A percentile compares a stretch with the other conserved stretches of the same genome.
Conservation (phyloP, 2,329 filamentous ascomycete genomes). For the Fusarium sp. region DNA sequence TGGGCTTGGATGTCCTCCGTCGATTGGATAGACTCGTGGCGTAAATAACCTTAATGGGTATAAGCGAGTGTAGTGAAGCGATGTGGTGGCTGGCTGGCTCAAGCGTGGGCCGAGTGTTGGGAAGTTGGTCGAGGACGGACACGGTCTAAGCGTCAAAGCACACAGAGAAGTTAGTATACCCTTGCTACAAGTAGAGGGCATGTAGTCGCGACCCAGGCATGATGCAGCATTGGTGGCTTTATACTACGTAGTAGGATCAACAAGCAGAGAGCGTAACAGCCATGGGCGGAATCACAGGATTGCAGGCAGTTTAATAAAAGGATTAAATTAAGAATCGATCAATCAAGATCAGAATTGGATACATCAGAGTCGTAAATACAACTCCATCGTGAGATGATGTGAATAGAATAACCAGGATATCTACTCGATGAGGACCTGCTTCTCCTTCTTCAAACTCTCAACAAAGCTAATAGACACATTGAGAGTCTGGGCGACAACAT, state of each 20-base stretch:
- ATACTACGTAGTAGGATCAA: neutral
- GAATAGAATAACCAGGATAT: no score
- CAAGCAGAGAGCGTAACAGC: neutral
- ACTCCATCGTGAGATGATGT: neutral
- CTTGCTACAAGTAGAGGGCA: neutral
- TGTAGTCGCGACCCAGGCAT: neutral
- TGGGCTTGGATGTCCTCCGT: neutral
- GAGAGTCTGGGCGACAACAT: conserved; percentile 69
- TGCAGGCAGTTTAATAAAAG: neutral
- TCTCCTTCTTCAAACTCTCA: conserved; percentile 69
- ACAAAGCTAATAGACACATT: conserved; percentile 69
- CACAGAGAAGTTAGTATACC: neutral
- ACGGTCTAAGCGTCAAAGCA: neutral
- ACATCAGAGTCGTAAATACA: neutral
- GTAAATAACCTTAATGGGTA: neutral
- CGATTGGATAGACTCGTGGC: neutral
- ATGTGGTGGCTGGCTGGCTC: neutral
- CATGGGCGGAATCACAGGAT: neutral
- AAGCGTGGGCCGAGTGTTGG: neutral
- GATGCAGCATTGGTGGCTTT: neutral
- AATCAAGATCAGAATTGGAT: neutral
- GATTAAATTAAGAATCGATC: neutral
- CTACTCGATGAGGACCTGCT: conserved; percentile 61
- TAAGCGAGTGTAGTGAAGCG: neutral
- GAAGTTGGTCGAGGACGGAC: neutral